phyloP scores from a whole-genome alignment of 2,329 filamentous ascomycete genomes.

The Colletotrichum higginsianum region DNA sequence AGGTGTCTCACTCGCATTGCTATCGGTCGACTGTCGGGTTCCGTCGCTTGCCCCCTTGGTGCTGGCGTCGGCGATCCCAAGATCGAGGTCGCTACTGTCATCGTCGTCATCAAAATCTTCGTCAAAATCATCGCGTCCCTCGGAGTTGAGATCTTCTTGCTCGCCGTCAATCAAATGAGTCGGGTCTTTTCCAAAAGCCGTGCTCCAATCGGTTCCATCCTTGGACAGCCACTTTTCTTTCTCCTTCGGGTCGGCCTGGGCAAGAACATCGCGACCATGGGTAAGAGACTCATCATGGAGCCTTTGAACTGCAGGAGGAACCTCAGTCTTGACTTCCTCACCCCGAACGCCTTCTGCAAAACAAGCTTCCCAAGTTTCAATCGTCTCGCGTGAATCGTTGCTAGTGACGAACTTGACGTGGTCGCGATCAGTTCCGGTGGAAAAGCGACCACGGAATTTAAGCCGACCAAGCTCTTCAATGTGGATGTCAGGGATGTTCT shows the following conservation, averaged over 20 bases:
- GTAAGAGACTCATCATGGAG: conserved; percentile 87
- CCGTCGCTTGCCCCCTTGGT: conserved; percentile 48
- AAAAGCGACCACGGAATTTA: conserved; percentile 86
- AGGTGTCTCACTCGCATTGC: conserved; percentile 47
- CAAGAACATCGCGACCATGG: conserved; percentile 85
- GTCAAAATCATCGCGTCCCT: conserved; percentile 59
- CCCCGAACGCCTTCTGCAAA: conserved; percentile 86
- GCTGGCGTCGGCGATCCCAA: conserved; percentile 73
- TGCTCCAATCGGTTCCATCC: conserved; percentile 88
- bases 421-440: conserved; percentile 89
- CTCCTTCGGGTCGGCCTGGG: conserved; percentile 78
- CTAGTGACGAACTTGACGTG: conserved; percentile 88
- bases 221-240: conserved; percentile 84
- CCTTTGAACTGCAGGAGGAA: conserved; percentile 80
- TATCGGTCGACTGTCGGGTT: conserved; percentile 58
- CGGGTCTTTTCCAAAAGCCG: conserved; percentile 87
- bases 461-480: conserved; percentile 86
- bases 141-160: conserved; percentile 52
- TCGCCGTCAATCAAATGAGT: conserved; percentile 59
- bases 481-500: conserved; percentile 79
- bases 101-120: conserved; percentile 54
- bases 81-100: conserved; percentile 51
- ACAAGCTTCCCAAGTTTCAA: conserved; percentile 95
- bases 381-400: conserved; percentile 92
- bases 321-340: conserved; percentile 78